These are phyloP conservation scores for Claviceps sp. DNA, from an alignment of 2,329 filamentous ascomycete species.

Conservation along the genomic window DNA sequence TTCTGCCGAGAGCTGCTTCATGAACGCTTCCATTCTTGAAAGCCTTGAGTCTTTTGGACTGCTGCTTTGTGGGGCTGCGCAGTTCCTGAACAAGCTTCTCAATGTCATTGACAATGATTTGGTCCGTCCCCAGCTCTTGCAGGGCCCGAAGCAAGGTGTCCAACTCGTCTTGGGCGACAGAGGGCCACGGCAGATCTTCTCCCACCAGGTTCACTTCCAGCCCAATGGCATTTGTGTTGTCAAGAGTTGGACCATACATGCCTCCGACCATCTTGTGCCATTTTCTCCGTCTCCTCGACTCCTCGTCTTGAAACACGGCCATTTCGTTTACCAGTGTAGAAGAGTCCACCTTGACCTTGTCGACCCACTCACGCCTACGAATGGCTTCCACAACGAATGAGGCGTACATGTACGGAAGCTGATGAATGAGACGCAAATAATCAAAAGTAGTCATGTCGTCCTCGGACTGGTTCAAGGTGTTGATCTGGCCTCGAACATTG, in stretches of 20 bases:
- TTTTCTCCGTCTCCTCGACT: constrained; percentile 72
- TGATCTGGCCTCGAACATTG: constrained; percentile 58
- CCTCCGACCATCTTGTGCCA: constrained; percentile 81
- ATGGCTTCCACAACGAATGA: constrained; percentile 79
- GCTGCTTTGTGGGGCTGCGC: constrained; percentile 70
- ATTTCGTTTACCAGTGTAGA: constrained; percentile 84
- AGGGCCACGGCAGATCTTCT: constrained; percentile 69
- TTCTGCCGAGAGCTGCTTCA: constrained; percentile 76
- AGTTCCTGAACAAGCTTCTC: constrained; percentile 66
- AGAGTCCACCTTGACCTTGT: constrained; percentile 81
- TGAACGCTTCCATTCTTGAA: constrained; percentile 96
- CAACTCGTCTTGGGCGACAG: constrained; percentile 61
- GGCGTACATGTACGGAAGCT: constrained; percentile 80
- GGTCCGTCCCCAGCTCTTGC: constrained; percentile 50
- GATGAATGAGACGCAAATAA: constrained; percentile 63
- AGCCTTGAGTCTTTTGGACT: constrained; percentile 73
- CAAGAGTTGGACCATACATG: constrained; percentile 53
- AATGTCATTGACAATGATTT: constrained; percentile 56
- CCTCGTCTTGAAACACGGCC: constrained; percentile 83
- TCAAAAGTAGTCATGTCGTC: constrained; percentile 73
- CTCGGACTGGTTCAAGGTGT: constrained; percentile 55
- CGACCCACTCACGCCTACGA: constrained; percentile 75
- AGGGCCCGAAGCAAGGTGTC: constrained; percentile 58
- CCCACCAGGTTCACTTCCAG: constrained; percentile 78
- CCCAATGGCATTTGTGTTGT: constrained; percentile 58